These are phyloP conservation scores for Phaffomyces thermotolerans DNA, from an alignment of 805 yeast genomes.

Conservation along the genomic window DNA sequence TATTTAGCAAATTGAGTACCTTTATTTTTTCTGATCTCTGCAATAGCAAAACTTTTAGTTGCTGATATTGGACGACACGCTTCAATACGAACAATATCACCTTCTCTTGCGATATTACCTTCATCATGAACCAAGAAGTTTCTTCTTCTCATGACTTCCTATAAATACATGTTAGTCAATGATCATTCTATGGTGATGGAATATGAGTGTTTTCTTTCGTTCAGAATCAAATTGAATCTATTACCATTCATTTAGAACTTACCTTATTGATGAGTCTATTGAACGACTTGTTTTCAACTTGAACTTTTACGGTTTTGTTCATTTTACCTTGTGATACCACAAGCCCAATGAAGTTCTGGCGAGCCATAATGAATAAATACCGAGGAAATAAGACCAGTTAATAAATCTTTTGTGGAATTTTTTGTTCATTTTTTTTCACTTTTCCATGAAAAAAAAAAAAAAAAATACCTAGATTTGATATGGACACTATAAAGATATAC, in stretches of 20 bases:
- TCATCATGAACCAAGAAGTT: constrained; percentile 93
- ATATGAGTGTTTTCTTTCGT: no score
- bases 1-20: constrained; percentile 88
- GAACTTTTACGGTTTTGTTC: constrained; percentile 91
- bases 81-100: constrained; percentile 92
- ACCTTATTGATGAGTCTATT: constrained; percentile 60
- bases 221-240: no score
- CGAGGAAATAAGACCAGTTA: no score
- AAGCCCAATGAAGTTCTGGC: constrained; percentile 85
- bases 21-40: constrained; percentile 80
- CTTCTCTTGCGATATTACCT: constrained; percentile 84
- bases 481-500: no score
- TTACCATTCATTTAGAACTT: not conserved
- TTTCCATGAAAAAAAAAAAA: not conserved
- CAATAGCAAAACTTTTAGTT: constrained; percentile 80
- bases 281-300: constrained; percentile 72
- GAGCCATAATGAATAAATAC: constrained; percentile 48
- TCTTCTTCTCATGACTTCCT: constrained; percentile 66
- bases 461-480: no score
- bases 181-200: not conserved
- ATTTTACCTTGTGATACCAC: constrained; percentile 95
- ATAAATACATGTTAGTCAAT: not conserved
- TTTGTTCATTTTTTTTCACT: no score
- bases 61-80: constrained; percentile 80
- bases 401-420: no score